Percentiles rank a stretch among this genome's conserved stretches.
Conservation (phyloP, 2,329 filamentous ascomycete species). For the Venturia asperata region DNA sequence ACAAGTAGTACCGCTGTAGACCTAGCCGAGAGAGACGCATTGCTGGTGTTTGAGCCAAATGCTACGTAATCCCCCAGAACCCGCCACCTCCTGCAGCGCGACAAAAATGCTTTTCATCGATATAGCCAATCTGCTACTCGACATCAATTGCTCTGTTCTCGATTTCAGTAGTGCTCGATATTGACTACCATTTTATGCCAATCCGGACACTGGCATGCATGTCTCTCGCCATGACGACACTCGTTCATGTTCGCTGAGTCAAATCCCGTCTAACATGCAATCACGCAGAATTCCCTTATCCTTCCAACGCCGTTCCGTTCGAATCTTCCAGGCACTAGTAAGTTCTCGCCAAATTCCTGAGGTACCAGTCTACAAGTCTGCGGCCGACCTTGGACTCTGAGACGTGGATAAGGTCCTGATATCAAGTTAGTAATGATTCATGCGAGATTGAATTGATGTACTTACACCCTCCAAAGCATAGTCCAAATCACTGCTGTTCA, state of each 20-base stretch:
- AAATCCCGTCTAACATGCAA: constrained; percentile 6
- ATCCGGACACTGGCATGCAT: neutral
- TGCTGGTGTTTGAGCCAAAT: neutral
- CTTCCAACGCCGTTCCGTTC: constrained; percentile 12
- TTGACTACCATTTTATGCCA: neutral
- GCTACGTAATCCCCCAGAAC: no score
- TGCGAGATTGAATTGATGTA: constrained; percentile 26
- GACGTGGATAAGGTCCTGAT: constrained; percentile 89
- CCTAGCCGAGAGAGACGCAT: neutral
- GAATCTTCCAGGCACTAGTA: constrained; percentile 52
- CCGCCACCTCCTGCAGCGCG: no score
- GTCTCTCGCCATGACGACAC: neutral
- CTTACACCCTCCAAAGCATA: constrained; percentile 91
- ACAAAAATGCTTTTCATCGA: no score
- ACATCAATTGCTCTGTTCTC: neutral
- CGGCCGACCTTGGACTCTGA: constrained; percentile 97
- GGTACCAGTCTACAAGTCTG: constrained; percentile 97
- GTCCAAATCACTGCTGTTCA: constrained; percentile 91
- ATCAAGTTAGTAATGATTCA: constrained; percentile 24
- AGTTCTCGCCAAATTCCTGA: constrained; percentile 90
- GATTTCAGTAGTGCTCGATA: neutral
- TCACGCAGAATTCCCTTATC: neutral
- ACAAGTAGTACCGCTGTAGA: no score
- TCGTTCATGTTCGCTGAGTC: neutral
- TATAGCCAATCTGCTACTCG: no score